These are phyloP conservation scores for Yamadazyma endophytica DNA, from an alignment of 805 yeast genomes.

Conservation along the genomic window DNA sequence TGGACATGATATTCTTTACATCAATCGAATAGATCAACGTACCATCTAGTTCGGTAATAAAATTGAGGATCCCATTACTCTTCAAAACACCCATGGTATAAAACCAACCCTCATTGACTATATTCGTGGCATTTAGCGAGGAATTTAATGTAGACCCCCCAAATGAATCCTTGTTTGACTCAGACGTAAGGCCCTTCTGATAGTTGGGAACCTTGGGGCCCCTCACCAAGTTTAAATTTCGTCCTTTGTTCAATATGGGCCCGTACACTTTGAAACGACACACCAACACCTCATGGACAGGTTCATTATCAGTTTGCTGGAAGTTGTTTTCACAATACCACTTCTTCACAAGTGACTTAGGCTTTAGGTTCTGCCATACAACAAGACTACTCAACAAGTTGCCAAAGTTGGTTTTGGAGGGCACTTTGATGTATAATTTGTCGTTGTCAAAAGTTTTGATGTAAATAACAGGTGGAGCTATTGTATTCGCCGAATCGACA, in stretches of 20 bases:
- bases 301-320: conserved; percentile 9
- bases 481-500: background rate
- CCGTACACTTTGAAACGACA: conserved; percentile 67
- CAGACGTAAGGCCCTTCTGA: conserved; percentile 8
- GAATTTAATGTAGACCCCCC: background rate
- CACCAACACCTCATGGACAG: conserved; percentile 44
- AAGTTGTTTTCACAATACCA: conserved; percentile 43
- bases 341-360: conserved; percentile 51
- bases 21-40: conserved; percentile 55
- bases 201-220: conserved; percentile 37
- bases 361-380: conserved; percentile 55
- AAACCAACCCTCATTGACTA: conserved; percentile 65
- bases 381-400: conserved; percentile 42
- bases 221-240: conserved; percentile 31
- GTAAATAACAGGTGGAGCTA: conserved; percentile 35
- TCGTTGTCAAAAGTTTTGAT: conserved; percentile 38
- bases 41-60: conserved; percentile 63
- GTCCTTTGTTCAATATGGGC: conserved; percentile 44
- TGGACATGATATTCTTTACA: conserved; percentile 45
- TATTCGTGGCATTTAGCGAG: conserved; percentile 2
- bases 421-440: conserved; percentile 32
- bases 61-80: conserved; percentile 57
- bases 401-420: conserved; percentile 36
- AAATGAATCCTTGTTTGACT: conserved; percentile 1
- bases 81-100: conserved; percentile 66